phyloP scores from a whole-genome alignment of 2,329 filamentous ascomycete species.

The Cytospora piceicola region DNA sequence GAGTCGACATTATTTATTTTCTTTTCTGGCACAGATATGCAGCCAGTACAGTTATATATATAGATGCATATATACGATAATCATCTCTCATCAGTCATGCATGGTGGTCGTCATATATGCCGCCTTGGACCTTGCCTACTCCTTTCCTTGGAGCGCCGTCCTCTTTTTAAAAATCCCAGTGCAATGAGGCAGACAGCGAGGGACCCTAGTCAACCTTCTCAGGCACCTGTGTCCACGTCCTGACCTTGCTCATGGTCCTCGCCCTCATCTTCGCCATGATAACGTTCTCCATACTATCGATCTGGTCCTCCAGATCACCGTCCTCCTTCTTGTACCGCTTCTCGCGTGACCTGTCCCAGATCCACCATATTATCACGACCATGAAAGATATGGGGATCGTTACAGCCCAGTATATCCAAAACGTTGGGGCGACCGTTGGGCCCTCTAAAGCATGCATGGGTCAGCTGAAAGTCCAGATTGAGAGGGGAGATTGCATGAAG shows the following conservation, averaged over 20 bases:
- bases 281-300: slow-evolving; percentile 59
- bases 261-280: slow-evolving; percentile 61
- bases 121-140: background rate
- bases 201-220: slow-evolving; percentile 28
- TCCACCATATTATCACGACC: slow-evolving; percentile 60
- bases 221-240: slow-evolving; percentile 51
- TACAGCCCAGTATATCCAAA: slow-evolving; percentile 68
- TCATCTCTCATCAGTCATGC: slow-evolving; percentile 3
- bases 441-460: slow-evolving; percentile 30
- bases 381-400: slow-evolving; percentile 60
- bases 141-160: background rate
- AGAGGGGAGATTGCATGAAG: background rate
- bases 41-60: background rate
- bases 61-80: background rate
- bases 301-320: slow-evolving; percentile 55
- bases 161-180: background rate
- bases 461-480: slow-evolving; percentile 24
- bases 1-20: background rate
- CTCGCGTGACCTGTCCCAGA: slow-evolving; percentile 57
- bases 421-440: slow-evolving; percentile 51
- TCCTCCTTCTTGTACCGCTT: slow-evolving; percentile 54
- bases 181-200: background rate
- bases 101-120: background rate
- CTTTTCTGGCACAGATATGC: background rate
- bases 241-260: slow-evolving; percentile 59